Conservation (phyloP, 169 alveolate genomes). For the Plasmodium coatneyi region DNA sequence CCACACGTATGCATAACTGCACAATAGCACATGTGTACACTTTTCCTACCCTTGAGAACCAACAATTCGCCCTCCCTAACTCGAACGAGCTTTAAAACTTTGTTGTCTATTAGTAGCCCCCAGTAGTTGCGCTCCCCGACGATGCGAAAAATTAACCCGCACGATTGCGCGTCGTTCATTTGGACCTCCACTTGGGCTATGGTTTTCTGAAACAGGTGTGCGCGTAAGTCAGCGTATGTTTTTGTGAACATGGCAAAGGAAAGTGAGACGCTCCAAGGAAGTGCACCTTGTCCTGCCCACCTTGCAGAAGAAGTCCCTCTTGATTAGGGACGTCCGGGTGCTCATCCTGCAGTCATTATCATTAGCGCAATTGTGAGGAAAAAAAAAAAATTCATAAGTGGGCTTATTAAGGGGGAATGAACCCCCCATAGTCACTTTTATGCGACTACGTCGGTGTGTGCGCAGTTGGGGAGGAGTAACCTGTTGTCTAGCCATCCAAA, state of each 20-base stretch:
- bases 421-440: not conserved
- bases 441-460: not conserved
- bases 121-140: constrained; percentile 63
- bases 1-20: not conserved
- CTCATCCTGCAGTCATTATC: constrained; percentile 39
- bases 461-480: constrained; percentile 4
- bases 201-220: constrained; percentile 21
- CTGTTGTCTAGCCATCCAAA: constrained; percentile 75
- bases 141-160: constrained; percentile 68
- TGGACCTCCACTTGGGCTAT: constrained; percentile 73
- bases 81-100: constrained; percentile 21
- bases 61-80: constrained; percentile 59
- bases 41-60: constrained; percentile 25
- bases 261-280: not conserved
- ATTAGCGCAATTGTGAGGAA: not conserved
- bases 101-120: constrained; percentile 66
- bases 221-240: not conserved
- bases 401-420: not conserved
- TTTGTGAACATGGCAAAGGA: not conserved
- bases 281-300: not conserved
- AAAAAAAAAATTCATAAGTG: not conserved
- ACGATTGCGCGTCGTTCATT: constrained; percentile 57
- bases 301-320: constrained; percentile 73
- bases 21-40: not conserved
- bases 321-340: constrained; percentile 59